Evolutionary conservation across 75 land plant species (phyloP).

Genomic region (Cryptomeria japonica): DNA sequence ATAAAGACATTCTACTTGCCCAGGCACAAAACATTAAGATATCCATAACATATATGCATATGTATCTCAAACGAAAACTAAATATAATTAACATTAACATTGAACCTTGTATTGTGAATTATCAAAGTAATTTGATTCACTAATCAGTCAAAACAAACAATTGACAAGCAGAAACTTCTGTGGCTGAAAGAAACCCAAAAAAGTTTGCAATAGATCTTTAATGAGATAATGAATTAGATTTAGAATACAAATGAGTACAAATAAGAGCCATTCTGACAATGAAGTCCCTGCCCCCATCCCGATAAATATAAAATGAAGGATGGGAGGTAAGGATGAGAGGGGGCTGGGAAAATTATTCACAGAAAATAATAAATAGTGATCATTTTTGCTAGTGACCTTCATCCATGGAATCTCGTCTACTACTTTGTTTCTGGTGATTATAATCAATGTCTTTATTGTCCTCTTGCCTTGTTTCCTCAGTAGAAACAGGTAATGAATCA

Average conservation of each 20-base stretch:
- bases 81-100: not conserved
- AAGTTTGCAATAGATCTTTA: not conserved
- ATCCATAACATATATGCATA: not conserved
- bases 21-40: not conserved
- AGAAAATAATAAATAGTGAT: not conserved
- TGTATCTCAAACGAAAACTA: not conserved
- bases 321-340: not conserved
- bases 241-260: not conserved
- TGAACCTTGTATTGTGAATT: not conserved
- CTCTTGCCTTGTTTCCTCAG: conserved; percentile 25
- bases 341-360: not conserved
- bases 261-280: conserved; percentile 5
- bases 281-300: not conserved
- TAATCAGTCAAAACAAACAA: not conserved
- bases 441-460: conserved; percentile 27
- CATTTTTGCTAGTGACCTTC: conserved; percentile 23
- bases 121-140: not conserved
- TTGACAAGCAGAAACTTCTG: not conserved
- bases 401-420: conserved; percentile 47
- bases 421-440: conserved; percentile 24
- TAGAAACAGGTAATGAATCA: conserved; percentile 16
- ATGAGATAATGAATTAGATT: not conserved
- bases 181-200: not conserved
- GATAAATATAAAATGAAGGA: not conserved
- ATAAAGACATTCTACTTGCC: not conserved